Evolutionary conservation across 2,329 filamentous ascomycete species (phyloP).

Genomic region (Alternaria hordeiaustralica): DNA sequence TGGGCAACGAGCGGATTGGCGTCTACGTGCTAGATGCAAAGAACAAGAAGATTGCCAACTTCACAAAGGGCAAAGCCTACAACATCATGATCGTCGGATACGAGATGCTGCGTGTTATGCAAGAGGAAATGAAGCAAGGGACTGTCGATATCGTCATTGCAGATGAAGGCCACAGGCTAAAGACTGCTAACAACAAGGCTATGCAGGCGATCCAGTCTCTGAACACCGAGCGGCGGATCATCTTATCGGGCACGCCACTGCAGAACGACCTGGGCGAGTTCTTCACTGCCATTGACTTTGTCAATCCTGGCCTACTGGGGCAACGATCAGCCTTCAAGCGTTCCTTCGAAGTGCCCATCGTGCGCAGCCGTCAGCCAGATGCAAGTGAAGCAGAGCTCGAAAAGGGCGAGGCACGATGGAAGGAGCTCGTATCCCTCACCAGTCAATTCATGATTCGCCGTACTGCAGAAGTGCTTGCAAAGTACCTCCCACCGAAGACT

Average conservation of each 20-base stretch:
- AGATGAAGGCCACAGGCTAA: constrained; percentile 73
- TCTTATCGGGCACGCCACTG: constrained; percentile 71
- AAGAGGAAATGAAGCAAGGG: constrained; percentile 69
- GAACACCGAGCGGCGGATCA: constrained; percentile 66
- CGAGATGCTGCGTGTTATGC: constrained; percentile 70
- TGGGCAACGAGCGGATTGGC: constrained; percentile 72
- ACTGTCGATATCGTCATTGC: constrained; percentile 72
- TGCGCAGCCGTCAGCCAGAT: constrained; percentile 68
- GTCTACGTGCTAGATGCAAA: constrained; percentile 68
- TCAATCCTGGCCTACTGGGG: constrained; percentile 70
- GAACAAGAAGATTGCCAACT: constrained; percentile 68
- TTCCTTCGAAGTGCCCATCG: constrained; percentile 69
- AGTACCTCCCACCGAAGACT: constrained; percentile 70
- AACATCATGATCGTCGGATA: constrained; percentile 77
- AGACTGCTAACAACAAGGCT: constrained; percentile 72
- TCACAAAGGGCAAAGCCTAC: constrained; percentile 71
- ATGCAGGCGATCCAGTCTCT: constrained; percentile 70
- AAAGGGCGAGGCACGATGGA: constrained; percentile 66
- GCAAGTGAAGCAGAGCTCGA: constrained; percentile 67
- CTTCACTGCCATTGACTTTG: constrained; percentile 71
- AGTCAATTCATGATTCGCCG: constrained; percentile 70
- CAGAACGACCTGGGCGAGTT: constrained; percentile 74
- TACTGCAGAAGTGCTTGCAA: constrained; percentile 69
- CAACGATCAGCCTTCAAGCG: constrained; percentile 68
- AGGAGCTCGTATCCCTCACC: constrained; percentile 67